These are phyloP conservation scores for Curvularia sp. DNA, from an alignment of 2,329 filamentous ascomycete species.

Conservation along the genomic window DNA sequence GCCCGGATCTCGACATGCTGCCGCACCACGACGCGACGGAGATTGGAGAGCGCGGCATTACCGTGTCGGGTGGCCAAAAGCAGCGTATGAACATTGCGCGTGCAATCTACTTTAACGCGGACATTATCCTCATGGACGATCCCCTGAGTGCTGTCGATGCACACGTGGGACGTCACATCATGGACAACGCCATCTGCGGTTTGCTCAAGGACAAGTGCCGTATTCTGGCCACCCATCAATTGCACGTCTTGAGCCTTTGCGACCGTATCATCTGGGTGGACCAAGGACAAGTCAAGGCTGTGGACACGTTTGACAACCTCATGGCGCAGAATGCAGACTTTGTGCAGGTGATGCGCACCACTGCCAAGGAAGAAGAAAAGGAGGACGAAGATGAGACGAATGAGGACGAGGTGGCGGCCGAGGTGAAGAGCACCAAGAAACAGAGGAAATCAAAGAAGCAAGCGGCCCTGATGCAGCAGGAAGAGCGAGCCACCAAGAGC, in stretches of 20 bases:
- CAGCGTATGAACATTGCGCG: conserved; percentile 94
- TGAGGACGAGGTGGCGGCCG: conserved; percentile 56
- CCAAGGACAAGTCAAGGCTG: conserved; percentile 78
- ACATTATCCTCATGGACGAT: conserved; percentile 70
- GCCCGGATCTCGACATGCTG: conserved; percentile 90
- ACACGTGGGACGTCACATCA: conserved; percentile 74
- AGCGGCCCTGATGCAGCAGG: conserved; percentile 72
- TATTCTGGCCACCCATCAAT: conserved; percentile 91
- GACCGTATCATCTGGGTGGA: conserved; percentile 96
- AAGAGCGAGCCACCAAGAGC: conserved; percentile 74
- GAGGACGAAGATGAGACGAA: conserved; percentile 59
- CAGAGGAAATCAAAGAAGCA: conserved; percentile 57
- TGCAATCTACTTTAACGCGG: conserved; percentile 70
- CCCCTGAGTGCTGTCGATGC: conserved; percentile 65
- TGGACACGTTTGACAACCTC: conserved; percentile 89
- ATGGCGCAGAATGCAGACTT: conserved; percentile 82
- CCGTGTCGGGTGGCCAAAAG: conserved; percentile 93
- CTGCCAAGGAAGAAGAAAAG: conserved; percentile 67
- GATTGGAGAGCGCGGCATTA: conserved; percentile 95
- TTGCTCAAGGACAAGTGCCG: conserved; percentile 88
- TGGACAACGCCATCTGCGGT: conserved; percentile 92
- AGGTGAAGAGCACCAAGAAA: conserved; percentile 66
- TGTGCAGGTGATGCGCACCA: conserved; percentile 81
- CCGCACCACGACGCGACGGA: conserved; percentile 88
- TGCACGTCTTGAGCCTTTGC: conserved; percentile 89